A percentile compares a stretch with the other conserved stretches of the same genome.
phyloP scores from a whole-genome alignment of 108 stramenopile species.

The Conticribra weissflogii region DNA sequence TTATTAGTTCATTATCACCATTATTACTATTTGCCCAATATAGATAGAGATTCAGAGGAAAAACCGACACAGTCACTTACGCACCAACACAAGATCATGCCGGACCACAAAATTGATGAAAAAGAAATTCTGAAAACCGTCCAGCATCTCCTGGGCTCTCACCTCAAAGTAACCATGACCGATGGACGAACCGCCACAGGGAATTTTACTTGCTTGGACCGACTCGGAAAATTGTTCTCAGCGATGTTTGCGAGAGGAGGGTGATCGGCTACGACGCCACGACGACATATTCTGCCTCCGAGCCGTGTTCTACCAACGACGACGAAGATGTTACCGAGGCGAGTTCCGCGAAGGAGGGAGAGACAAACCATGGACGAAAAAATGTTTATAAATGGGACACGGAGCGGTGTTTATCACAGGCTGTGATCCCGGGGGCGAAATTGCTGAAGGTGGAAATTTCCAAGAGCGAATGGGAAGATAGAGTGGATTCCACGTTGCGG shows the following conservation, averaged over 20 bases:
- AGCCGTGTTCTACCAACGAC: neutral
- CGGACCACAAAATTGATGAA: no score
- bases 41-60: no score
- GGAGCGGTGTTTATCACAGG: conserved; percentile 35
- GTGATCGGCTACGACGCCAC: conserved; percentile 12
- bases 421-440: conserved; percentile 39
- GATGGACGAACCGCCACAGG: conserved; percentile 42
- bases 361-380: neutral
- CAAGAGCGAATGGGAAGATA: conserved; percentile 31
- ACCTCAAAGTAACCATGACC: conserved; percentile 33
- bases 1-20: no score
- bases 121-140: conserved; percentile 22
- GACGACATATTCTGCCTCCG: no score
- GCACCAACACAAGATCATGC: no score
- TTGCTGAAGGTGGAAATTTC: conserved; percentile 42
- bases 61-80: no score
- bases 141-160: conserved; percentile 33
- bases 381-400: conserved; percentile 29
- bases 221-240: conserved; percentile 44
- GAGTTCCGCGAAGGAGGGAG: neutral
- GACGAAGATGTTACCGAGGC: neutral
- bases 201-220: conserved; percentile 39
- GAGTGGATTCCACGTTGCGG: no score
- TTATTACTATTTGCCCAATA: no score
- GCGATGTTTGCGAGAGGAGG: conserved; percentile 33